Percentiles rank a stretch among this genome's conserved stretches.
These are phyloP conservation scores for Eremochloa ophiuroides DNA, from an alignment of 176 grass and related monocot species.

Conservation along the genomic window DNA sequence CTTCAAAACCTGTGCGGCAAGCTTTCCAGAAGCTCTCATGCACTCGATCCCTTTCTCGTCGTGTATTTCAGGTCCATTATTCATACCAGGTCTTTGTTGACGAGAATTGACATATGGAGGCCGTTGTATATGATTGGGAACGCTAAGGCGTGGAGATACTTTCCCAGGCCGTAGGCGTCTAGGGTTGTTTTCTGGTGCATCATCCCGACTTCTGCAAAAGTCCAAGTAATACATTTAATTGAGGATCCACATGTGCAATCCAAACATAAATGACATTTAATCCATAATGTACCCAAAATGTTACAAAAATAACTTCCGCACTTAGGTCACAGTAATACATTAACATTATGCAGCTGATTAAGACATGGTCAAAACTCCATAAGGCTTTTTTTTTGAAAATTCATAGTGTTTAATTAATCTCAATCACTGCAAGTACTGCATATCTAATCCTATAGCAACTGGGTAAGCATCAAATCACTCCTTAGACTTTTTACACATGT, in stretches of 20 bases:
- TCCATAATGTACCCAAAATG: conserved; percentile 1
- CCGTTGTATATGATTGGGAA: conserved; percentile 71
- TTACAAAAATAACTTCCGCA: neutral
- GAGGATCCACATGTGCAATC: neutral
- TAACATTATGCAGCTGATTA: neutral
- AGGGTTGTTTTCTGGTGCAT: conserved; percentile 43
- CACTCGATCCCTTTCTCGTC: conserved; percentile 78
- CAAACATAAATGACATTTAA: neutral
- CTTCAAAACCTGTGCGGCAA: conserved; percentile 91
- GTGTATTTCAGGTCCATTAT: conserved; percentile 69
- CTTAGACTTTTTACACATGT: neutral
- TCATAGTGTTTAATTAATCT: neutral
- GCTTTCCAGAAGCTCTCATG: conserved; percentile 87
- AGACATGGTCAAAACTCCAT: neutral
- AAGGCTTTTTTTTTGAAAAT: neutral
- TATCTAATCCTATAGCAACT: neutral
- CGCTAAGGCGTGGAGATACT: conserved; percentile 70
- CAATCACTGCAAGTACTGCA: neutral
- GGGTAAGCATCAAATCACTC: neutral
- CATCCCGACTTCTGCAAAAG: conserved; percentile 52
- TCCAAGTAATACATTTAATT: neutral
- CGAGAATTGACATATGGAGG: conserved; percentile 76
- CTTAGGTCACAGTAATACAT: neutral
- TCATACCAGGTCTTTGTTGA: conserved; percentile 54
- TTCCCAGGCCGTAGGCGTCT: conserved; percentile 69